Conservation (phyloP, 2,329 filamentous ascomycete genomes). For the Shiraia sp. region DNA sequence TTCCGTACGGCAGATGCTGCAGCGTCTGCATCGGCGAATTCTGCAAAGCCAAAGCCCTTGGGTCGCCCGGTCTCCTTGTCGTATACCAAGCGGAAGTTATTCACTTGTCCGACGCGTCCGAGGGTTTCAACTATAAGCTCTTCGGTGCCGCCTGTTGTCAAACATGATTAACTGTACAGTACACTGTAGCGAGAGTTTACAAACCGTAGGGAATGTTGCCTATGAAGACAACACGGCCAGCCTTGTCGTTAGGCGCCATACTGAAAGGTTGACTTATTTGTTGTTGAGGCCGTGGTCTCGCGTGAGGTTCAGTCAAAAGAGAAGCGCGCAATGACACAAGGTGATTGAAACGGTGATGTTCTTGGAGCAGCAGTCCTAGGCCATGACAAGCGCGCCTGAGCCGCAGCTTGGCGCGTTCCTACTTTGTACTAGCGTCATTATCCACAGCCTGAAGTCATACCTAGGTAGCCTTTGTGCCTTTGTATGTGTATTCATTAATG, state of each 20-base stretch:
- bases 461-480: constrained; percentile 3
- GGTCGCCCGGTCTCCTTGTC: constrained; percentile 93
- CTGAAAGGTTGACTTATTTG: background rate
- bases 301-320: too few species aligned
- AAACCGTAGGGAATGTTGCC: constrained; percentile 83
- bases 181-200: constrained; percentile 16
- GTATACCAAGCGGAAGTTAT: constrained; percentile 91
- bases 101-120: constrained; percentile 83
- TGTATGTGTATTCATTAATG: too few species aligned
- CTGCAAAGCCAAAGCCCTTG: constrained; percentile 95
- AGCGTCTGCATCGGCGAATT: constrained; percentile 90
- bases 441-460: background rate
- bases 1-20: constrained; percentile 94
- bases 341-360: too few species aligned
- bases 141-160: constrained; percentile 77
- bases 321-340: too few species aligned
- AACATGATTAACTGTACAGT: constrained; percentile 14
- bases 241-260: constrained; percentile 61
- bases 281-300: background rate
- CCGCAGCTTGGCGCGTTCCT: constrained; percentile 10
- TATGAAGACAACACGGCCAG: constrained; percentile 79
- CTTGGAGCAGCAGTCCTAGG: too few species aligned
- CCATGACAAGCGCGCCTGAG: too few species aligned
- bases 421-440: background rate
- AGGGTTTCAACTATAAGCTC: constrained; percentile 96